These are phyloP conservation scores for Chrysosporium keratinophilum DNA, from an alignment of 2,329 filamentous ascomycete genomes.

Conservation along the genomic window DNA sequence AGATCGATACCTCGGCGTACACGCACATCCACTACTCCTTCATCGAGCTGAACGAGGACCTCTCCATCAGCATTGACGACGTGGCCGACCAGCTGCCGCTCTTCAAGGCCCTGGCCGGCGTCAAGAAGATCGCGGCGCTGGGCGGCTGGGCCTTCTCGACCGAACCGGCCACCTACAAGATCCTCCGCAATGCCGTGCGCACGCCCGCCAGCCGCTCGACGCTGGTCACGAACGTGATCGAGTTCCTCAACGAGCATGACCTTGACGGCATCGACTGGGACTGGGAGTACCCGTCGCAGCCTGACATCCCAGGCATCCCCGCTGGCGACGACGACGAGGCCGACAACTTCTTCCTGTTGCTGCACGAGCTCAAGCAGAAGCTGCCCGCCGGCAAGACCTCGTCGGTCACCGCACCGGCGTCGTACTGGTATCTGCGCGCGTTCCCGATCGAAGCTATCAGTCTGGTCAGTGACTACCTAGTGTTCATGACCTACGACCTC, in stretches of 20 bases:
- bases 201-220: conserved; percentile 30
- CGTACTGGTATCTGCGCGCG: conserved; percentile 25
- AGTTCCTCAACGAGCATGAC: conserved; percentile 32
- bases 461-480: conserved; percentile 23
- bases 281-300: conserved; percentile 28
- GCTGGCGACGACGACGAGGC: conserved; percentile 22
- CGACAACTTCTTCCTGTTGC: conserved; percentile 26
- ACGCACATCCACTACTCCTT: conserved; percentile 31
- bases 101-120: conserved; percentile 2
- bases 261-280: conserved; percentile 35
- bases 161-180: conserved; percentile 26
- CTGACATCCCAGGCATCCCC: conserved; percentile 30
- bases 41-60: conserved; percentile 25
- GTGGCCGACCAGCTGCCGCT: conserved; percentile 9
- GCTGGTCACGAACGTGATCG: conserved; percentile 28
- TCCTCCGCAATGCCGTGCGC: conserved; percentile 29
- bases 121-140: conserved; percentile 34
- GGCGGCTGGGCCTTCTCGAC: conserved; percentile 38
- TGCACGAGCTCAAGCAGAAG: conserved; percentile 18
- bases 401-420: conserved; percentile 22
- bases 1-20: conserved; percentile 15
- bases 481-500: conserved; percentile 33
- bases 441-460: conserved; percentile 23
- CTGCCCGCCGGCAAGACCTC: conserved; percentile 17
- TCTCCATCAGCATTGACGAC: conserved; percentile 21